Evolutionary conservation across 2,329 filamentous ascomycete species (phyloP), one percentile per base, ranked within the genome.

Genomic region (Davidsoniella virescens): DNA sequence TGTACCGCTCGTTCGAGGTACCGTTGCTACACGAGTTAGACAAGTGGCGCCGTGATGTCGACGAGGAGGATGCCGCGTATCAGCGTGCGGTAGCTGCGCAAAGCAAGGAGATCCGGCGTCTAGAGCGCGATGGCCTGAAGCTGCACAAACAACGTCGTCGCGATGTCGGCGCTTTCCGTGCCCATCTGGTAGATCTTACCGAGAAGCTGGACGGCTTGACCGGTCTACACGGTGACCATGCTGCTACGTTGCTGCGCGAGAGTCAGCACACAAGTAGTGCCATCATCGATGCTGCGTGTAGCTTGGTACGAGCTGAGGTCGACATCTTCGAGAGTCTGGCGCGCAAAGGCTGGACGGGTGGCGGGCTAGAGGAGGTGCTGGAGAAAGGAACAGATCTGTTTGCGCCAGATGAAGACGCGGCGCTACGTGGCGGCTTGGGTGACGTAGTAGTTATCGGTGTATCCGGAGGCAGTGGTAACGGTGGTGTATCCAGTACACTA

Each of bases 21-120:
- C 79, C 79, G 3, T 65, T 83, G 18, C 68, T 82, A n/a, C 77
- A 82, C 63, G 79, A 82, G 63, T 67, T 82, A 26, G 79, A 83
- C 61, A 72, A 71, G 55, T 83, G 78, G 77, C 70, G 71, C 49
- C 68, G 68, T 48, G 71, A 74, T 56, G 74, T 82, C 52, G 76
- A 79, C 53, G 78, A 82, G 57, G 79, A 82, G 59, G 74, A 80
- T 58, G 71, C 75, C 49, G 65, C 66, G 9, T 82, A 82, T 61
- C 69, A 71, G 57, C 67, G 69, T 47, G 70, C 70, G 40, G 72
- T 76, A 38, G 71, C 70, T 53, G 64, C 64, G 26, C 75, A 76
- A 61, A 72, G 67, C 55, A 69, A 65, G 51, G 79, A 82, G 63
- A 81, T 83, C 56, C 69, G 76, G 46, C 68, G 70, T 38, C 69